Conservation (phyloP, 768 basidiomycete genomes). For the Chalciporus sphaerocephalus region DNA sequence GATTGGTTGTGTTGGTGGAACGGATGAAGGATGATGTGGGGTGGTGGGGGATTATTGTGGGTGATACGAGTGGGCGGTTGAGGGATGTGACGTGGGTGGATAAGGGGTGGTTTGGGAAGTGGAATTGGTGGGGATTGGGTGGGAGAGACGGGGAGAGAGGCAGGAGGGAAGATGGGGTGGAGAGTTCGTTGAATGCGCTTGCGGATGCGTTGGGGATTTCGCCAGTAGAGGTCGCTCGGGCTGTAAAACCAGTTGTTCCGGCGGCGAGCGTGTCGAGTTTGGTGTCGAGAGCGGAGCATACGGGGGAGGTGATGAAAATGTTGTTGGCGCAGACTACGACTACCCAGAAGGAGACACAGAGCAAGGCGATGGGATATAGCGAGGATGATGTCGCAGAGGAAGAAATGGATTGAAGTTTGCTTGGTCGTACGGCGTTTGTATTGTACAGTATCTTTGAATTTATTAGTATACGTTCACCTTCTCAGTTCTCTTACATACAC, state of each 20-base stretch:
- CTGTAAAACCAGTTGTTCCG: conserved; percentile 58
- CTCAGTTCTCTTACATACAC: too few relatives aligned
- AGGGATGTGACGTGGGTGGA: neutral
- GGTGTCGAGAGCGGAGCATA: conserved; percentile 39
- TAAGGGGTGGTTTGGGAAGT: conserved; percentile 7
- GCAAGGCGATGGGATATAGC: too few relatives aligned
- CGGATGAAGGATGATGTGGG: conserved; percentile 48
- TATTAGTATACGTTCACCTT: too few relatives aligned
- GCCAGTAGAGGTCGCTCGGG: conserved; percentile 55
- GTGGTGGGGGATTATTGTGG: conserved; percentile 43
- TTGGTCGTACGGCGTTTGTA: too few relatives aligned
- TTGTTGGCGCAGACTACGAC: conserved; percentile 15
- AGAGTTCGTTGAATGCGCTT: conserved; percentile 54
- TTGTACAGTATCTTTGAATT: too few relatives aligned
- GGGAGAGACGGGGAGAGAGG: conserved; percentile 1
- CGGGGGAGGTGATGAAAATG: conserved; percentile 42
- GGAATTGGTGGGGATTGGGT: too few relatives aligned
- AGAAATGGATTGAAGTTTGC: too few relatives aligned
- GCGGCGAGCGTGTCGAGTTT: conserved; percentile 57
- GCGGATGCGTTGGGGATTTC: conserved; percentile 62
- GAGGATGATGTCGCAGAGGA: too few relatives aligned
- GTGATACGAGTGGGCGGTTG: neutral
- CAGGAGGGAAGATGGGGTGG: conserved; percentile 30
- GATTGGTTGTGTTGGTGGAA: conserved; percentile 41
- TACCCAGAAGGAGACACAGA: too few relatives aligned